Evolutionary conservation across 768 basidiomycete genomes (phyloP).

Genomic region (Leccinum disarticulatum): DNA sequence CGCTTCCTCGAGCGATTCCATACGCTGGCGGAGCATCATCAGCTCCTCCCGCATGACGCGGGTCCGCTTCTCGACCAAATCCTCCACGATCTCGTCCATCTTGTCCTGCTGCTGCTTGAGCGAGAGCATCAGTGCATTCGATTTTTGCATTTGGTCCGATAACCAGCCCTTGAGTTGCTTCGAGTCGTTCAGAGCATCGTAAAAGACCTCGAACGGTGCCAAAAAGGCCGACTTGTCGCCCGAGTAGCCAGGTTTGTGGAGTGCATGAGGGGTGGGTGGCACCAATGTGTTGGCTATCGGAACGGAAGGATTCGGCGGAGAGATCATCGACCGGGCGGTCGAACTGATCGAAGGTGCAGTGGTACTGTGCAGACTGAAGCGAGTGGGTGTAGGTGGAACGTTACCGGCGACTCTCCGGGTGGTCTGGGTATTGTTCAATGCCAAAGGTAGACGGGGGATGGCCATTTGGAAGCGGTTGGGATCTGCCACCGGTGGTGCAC

Average conservation of each 20-base stretch:
- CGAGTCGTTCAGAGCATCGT: slow-evolving; percentile 80
- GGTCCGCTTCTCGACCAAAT: slow-evolving; percentile 60
- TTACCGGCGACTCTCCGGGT: slow-evolving; percentile 53
- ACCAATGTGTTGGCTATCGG: slow-evolving; percentile 67
- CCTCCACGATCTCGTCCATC: slow-evolving; percentile 57
- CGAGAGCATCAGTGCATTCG: slow-evolving; percentile 51
- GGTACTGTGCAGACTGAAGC: slow-evolving; percentile 47
- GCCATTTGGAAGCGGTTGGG: slow-evolving; percentile 58
- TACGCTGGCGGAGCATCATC: slow-evolving; percentile 52
- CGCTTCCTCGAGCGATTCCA: slow-evolving; percentile 67
- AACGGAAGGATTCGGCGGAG: slow-evolving; percentile 59
- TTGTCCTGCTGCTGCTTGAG: slow-evolving; percentile 63
- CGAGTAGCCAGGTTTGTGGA: slow-evolving; percentile 59
- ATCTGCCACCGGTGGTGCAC: slow-evolving; percentile 62
- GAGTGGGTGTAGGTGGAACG: slow-evolving; percentile 73
- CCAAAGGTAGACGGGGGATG: slow-evolving; percentile 61
- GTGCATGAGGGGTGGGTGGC: slow-evolving; percentile 66
- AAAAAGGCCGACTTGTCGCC: slow-evolving; percentile 76
- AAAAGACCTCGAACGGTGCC: slow-evolving; percentile 80
- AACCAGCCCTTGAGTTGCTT: slow-evolving; percentile 79
- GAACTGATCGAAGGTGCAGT: slow-evolving; percentile 19
- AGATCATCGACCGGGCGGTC: slow-evolving; percentile 36
- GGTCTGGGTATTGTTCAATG: slow-evolving; percentile 42
- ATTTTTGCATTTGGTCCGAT: slow-evolving; percentile 66
- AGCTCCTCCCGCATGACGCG: slow-evolving; percentile 63